Base-by-base conservation (phyloP, 2,329 filamentous ascomycete species). In the Diaporthe vaccinii region DNA sequence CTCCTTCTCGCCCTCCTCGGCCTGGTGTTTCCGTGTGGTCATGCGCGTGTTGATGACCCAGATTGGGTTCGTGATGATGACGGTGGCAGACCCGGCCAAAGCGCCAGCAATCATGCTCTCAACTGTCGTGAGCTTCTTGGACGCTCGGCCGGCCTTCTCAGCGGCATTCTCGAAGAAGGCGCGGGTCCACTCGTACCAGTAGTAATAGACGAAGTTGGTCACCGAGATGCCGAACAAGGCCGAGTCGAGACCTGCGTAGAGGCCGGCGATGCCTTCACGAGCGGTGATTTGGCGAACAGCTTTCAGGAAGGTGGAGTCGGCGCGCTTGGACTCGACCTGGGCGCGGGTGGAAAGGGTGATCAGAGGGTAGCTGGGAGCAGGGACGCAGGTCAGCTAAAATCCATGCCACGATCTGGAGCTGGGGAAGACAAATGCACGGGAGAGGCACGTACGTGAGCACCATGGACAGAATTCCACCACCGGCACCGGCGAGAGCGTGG, bases 161-260 rank as follows among this genome's bases (percentile, higher is more conserved):
- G 95, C 95, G 14, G 95, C 94, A 78, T 89, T 89, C 83, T 95
- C 95, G 86, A 98, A 98, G 83, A 93, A 93, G 69, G 93, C 90
- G 75, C 96, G 93, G 77, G 95, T 97, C 94, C 95, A 99, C 87
- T 99, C 97, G 86, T 98, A 99, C 96, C 95, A 99, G 89, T 98
- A 99, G 87, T 99, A 99, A 89, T 99, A 99, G 65, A 99, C 96
- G 83, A 99, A 99, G 88, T 99, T 99, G 80, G 97, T 99, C 80
- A 99, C 93, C 84, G 94, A 97, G 87, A 99, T 98, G 84, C 97
- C 97, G 84, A 99, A 98, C 61, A 99, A 89, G 70, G 97, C 97
- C 77, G 94, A 97, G 84, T 98, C 95, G 76, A 99, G 91, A 57
- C 97, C 97, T 9, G 97, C 93, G 84, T 98, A 99, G 49, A 99